Evolutionary conservation across 257 asterid species (phyloP).

Genomic region (Plantago ovata): DNA sequence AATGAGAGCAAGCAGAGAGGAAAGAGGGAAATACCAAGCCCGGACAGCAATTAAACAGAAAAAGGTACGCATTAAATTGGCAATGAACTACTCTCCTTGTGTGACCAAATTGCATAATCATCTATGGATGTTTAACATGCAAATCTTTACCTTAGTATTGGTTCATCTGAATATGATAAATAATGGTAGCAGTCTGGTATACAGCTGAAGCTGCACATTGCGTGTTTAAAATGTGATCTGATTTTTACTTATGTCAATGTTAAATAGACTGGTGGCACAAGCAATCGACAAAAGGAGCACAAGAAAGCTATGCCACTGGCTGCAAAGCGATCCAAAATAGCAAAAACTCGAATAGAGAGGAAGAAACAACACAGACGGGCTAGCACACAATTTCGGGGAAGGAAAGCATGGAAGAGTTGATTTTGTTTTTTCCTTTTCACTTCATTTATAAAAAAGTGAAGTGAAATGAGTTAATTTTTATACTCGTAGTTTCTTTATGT

Average conservation of each 20-base stretch:
- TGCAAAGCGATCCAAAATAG: constrained; percentile 55
- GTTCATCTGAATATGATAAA: too few species aligned
- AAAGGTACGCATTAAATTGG: constrained; percentile 29
- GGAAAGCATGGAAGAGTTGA: constrained; percentile 80
- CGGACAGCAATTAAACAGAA: constrained; percentile 43
- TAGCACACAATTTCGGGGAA: constrained; percentile 81
- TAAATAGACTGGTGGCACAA: constrained; percentile 71
- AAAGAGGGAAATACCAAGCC: constrained; percentile 45
- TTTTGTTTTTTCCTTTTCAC: constrained; percentile 12
- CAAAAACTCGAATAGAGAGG: constrained; percentile 44
- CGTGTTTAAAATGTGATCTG: not conserved
- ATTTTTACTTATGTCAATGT: constrained; percentile 10
- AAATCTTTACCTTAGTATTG: too few species aligned
- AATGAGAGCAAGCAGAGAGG: constrained; percentile 49
- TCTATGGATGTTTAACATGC: too few species aligned
- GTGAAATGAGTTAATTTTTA: too few species aligned
- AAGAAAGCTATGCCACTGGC: constrained; percentile 70
- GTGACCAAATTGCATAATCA: not conserved
- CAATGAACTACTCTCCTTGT: not conserved
- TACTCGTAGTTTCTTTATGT: too few species aligned
- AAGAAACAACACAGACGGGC: constrained; percentile 38
- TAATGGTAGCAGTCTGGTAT: too few species aligned
- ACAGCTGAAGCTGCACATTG: too few species aligned
- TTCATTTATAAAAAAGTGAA: not conserved
- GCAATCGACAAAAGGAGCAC: constrained; percentile 81